Evolutionary conservation across 129 eudicot species (phyloP).

Genomic region (Artemisia annua): DNA sequence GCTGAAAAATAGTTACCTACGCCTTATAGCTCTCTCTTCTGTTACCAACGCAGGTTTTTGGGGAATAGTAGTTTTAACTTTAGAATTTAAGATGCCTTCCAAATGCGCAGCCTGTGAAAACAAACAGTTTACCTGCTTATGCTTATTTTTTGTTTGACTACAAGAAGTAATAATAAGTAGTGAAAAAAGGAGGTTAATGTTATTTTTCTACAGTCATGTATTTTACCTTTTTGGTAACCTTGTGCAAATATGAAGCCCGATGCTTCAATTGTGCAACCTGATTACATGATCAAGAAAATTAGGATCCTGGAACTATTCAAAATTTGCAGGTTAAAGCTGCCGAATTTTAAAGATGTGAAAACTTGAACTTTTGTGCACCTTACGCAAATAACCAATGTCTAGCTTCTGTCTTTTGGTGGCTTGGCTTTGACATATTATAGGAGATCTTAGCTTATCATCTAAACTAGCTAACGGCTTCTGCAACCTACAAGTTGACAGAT

Average conservation of each 20-base stretch:
- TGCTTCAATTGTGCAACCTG: slow-evolving; percentile 78
- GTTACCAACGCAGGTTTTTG: slow-evolving; percentile 75
- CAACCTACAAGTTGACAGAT: slow-evolving; percentile 40
- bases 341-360: background rate
- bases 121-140: slow-evolving; percentile 11
- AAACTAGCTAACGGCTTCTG: slow-evolving; percentile 37
- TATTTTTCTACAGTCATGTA: too few relatives aligned
- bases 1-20: slow-evolving; percentile 39
- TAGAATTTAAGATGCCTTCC: slow-evolving; percentile 27
- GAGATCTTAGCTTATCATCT: slow-evolving; percentile 39
- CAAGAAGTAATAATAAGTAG: too few relatives aligned
- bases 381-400: slow-evolving; percentile 68
- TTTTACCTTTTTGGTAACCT: slow-evolving; percentile 59
- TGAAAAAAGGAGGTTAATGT: too few relatives aligned
- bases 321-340: slow-evolving; percentile 4
- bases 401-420: slow-evolving; percentile 89
- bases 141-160: slow-evolving; percentile 6
- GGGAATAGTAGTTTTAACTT: slow-evolving; percentile 52
- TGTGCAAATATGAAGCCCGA: slow-evolving; percentile 54
- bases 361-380: slow-evolving; percentile 26
- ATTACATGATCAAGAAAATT: slow-evolving; percentile 7
- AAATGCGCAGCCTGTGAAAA: slow-evolving; percentile 39
- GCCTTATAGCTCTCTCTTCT: slow-evolving; percentile 59
- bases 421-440: slow-evolving; percentile 31
- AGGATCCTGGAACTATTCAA: background rate